Conservation (phyloP, 108 stramenopile species). For the Epipyxis sp. region DNA sequence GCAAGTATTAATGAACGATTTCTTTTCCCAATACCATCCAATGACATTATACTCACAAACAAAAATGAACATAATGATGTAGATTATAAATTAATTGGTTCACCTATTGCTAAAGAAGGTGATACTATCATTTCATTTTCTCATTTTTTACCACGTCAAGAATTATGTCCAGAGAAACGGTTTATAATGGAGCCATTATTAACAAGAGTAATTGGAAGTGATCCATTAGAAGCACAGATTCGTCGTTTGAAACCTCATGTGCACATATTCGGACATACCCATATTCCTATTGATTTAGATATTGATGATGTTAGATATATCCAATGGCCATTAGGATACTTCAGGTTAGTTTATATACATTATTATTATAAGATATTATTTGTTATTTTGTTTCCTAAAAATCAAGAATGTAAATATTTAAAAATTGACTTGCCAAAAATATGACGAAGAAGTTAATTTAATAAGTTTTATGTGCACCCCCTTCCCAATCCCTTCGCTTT, state of each 20-base stretch:
- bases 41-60: too few species aligned
- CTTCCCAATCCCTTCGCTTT: too few species aligned
- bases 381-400: neutral
- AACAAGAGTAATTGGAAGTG: slow-evolving; percentile 41
- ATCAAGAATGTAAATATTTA: too few species aligned
- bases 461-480: too few species aligned
- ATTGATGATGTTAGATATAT: slow-evolving; percentile 24
- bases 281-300: slow-evolving; percentile 53
- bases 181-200: slow-evolving; percentile 49
- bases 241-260: slow-evolving; percentile 42
- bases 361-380: neutral
- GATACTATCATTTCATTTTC: slow-evolving; percentile 42
- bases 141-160: slow-evolving; percentile 52
- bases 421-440: too few species aligned
- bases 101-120: neutral
- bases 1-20: slow-evolving; percentile 1
- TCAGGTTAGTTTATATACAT: neutral
- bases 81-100: too few species aligned
- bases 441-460: too few species aligned
- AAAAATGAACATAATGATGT: too few species aligned
- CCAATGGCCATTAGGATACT: slow-evolving; percentile 39
- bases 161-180: slow-evolving; percentile 55
- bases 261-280: slow-evolving; percentile 56
- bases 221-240: slow-evolving; percentile 42
- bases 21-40: too few species aligned